Percentiles rank a stretch among this genome's conserved stretches.
Conservation (phyloP, 768 basidiomycete genomes). For the Lactarius evosmus region DNA sequence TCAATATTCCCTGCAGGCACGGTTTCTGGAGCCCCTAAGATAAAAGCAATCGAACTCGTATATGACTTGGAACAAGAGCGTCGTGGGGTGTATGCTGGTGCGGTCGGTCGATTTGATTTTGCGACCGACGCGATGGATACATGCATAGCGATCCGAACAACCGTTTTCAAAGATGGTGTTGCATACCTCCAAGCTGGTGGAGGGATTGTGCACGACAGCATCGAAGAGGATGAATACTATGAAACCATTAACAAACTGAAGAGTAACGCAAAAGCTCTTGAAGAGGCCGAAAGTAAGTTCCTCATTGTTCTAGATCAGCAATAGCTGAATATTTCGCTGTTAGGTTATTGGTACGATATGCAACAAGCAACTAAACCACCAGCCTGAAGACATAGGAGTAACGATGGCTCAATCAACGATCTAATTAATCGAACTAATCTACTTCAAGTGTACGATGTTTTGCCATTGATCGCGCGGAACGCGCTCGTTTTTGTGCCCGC, state of each 20-base stretch:
- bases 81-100: conserved; percentile 94
- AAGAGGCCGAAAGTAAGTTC: conserved; percentile 80
- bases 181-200: conserved; percentile 96
- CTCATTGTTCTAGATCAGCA: background rate
- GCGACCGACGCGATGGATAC: conserved; percentile 94
- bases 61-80: conserved; percentile 83
- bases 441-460: conserved; percentile 23
- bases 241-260: conserved; percentile 95
- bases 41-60: conserved; percentile 95
- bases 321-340: conserved; percentile 29
- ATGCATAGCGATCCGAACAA: conserved; percentile 97
- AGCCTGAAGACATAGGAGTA: background rate
- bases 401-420: background rate
- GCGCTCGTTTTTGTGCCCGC: conserved; percentile 28
- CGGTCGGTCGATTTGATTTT: conserved; percentile 97
- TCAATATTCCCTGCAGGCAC: conserved; percentile 99
- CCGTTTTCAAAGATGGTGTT: conserved; percentile 91
- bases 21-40: conserved; percentile 97
- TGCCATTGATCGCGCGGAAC: conserved; percentile 14
- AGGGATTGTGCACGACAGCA: conserved; percentile 95
- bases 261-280: conserved; percentile 81
- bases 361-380: conserved; percentile 38
- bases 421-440: conserved; percentile 19
- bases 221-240: conserved; percentile 94
- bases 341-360: conserved; percentile 70